Evolutionary conservation across 805 yeast genomes (phyloP), one percentile per base, ranked within the genome.

Genomic region (Pichia gijzeniarum): DNA sequence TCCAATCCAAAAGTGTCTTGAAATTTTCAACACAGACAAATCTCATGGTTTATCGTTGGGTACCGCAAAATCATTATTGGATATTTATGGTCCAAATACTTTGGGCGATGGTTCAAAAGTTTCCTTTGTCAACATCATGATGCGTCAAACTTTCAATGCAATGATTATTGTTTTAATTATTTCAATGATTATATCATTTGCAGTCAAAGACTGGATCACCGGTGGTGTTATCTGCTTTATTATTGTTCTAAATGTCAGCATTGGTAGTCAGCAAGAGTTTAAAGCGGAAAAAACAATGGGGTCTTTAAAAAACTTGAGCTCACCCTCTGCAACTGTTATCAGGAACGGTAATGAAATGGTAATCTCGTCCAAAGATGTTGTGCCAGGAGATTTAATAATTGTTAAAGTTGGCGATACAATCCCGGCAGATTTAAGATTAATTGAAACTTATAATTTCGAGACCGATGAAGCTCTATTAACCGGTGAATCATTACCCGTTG

Each of bases 401-500:
- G 72, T 83, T 40, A 69, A 71, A 49, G 85, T 80, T 39, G 90
- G 90, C 44, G 90, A 83, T 56, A 82, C 88, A 7, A 65, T 83
- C 32, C 90, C 90, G 16, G 89, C 90, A 14, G 90, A 83, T 60
- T 54, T 82, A 46, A 71, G 90, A 54, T 67, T 83, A 40, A 54
- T 79, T 45, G 77, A 72, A 37, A 53, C 73, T 40, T 70, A 75
- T 59, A 84, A 82, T 60, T 78, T 84, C 51, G 90, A 83, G 59
- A 77, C 86, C 10, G 90, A 89, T 59, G 98, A 91, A 63, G 83
- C 96, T 3, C 66, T 89, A 30, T 71, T 91, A 47, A 90, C 98
- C 0, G 98, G 98, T 41, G 98, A 91, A 65, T 77, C 95, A 0
- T 62, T 78, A 38, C 90, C 95, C 2, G 75, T 84, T n/a, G 64